Evolutionary conservation across 2,329 filamentous ascomycete species (phyloP).

Genomic region (Pseudogymnoascus sp.): DNA sequence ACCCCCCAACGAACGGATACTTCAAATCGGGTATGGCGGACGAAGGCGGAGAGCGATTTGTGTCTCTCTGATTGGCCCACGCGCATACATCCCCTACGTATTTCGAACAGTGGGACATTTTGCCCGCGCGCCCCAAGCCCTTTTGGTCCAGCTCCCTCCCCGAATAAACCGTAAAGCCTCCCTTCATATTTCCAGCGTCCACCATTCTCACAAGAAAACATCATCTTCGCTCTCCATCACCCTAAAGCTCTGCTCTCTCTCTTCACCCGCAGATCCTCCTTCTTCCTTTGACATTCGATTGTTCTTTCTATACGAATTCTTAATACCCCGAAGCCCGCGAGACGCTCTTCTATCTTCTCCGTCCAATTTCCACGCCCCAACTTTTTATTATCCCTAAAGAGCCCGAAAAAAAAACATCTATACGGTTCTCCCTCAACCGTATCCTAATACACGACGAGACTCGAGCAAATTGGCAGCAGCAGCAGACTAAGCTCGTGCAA

Average conservation of each 20-base stretch:
- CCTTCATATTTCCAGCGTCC: not conserved
- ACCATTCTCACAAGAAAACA: not conserved
- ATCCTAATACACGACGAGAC: not conserved
- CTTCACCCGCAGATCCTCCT: not conserved
- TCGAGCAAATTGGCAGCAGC: not conserved
- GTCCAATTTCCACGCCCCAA: not conserved
- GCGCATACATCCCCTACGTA: not conserved
- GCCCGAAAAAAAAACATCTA: not conserved
- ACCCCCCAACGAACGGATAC: slow-evolving; percentile 4
- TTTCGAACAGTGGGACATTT: not conserved
- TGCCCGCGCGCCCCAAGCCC: not conserved
- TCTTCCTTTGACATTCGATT: slow-evolving; percentile 2
- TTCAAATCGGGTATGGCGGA: slow-evolving; percentile 3
- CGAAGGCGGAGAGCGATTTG: slow-evolving; percentile 1
- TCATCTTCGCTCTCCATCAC: not conserved
- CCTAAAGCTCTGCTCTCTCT: slow-evolving; percentile 3
- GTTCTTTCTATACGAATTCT: slow-evolving; percentile 7
- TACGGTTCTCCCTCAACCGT: slow-evolving; percentile 5
- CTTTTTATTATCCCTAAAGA: slow-evolving; percentile 5
- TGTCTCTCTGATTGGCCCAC: not conserved
- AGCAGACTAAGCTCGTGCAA: not conserved
- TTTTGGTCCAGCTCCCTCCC: slow-evolving; percentile 5
- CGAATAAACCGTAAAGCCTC: not conserved
- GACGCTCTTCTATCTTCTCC: not conserved
- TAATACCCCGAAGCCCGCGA: not conserved